phyloP scores from a whole-genome alignment of 768 basidiomycete species.

The Imleria badia region DNA sequence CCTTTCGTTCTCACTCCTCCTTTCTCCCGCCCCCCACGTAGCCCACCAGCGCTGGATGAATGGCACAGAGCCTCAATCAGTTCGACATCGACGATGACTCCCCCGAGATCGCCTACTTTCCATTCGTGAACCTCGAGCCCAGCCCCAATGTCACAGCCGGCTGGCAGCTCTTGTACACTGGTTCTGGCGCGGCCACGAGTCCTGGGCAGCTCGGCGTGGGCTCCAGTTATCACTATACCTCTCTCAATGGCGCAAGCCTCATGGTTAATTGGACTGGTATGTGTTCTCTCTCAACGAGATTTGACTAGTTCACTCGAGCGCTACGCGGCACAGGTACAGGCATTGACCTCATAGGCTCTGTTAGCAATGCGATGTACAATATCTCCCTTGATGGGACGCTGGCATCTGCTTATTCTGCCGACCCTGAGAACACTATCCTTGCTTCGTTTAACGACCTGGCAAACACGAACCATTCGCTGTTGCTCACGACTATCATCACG shows the following conservation, averaged over 20 bases:
- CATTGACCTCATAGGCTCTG: conserved; percentile 58
- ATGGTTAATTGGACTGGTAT: conserved; percentile 62
- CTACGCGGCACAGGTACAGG: conserved; percentile 52
- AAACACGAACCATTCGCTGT: conserved; percentile 53
- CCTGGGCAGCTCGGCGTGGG: conserved; percentile 52
- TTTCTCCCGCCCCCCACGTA: conserved; percentile 7
- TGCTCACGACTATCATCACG: conserved; percentile 48
- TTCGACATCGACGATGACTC: conserved; percentile 67
- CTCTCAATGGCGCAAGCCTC: conserved; percentile 54
- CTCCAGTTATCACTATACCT: conserved; percentile 62
- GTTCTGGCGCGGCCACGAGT: conserved; percentile 45
- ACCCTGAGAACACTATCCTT: conserved; percentile 41
- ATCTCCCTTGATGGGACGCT: conserved; percentile 52
- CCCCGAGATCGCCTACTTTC: conserved; percentile 59
- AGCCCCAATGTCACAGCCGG: conserved; percentile 50
- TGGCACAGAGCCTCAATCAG: conserved; percentile 27
- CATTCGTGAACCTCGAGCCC: conserved; percentile 55
- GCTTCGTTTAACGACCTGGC: conserved; percentile 47
- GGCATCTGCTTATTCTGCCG: conserved; percentile 24
- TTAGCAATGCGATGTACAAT: conserved; percentile 43
- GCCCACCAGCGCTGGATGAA: conserved; percentile 32
- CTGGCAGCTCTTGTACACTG: conserved; percentile 66
- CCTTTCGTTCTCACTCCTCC: conserved; percentile 13
- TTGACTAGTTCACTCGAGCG: conserved; percentile 4
- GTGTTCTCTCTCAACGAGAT: conserved; percentile 18